These are phyloP conservation scores for Fusarium sp. DNA, from an alignment of 2,329 filamentous ascomycete species.

Conservation along the genomic window DNA sequence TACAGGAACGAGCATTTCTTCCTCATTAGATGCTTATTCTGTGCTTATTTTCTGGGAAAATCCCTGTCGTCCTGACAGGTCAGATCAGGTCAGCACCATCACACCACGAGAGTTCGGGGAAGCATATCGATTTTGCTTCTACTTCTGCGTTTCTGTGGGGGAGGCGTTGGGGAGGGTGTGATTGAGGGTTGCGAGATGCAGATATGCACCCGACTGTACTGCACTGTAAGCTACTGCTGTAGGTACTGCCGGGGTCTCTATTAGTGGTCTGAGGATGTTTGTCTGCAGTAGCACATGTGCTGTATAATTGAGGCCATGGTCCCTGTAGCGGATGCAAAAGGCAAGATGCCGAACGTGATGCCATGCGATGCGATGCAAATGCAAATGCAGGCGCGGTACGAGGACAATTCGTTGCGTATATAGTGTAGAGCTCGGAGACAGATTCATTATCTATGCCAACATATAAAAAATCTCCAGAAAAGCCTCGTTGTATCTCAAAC, in stretches of 20 bases:
- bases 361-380: constrained; percentile 2
- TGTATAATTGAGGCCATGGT: constrained; percentile 27
- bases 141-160: constrained; percentile 10
- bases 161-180: constrained; percentile 21
- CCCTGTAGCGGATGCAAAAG: constrained; percentile 23
- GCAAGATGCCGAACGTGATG: constrained; percentile 19
- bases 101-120: constrained; percentile 26
- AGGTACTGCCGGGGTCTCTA: constrained; percentile 1
- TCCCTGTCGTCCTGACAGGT: constrained; percentile 7
- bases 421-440: constrained; percentile 1
- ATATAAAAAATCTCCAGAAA: constrained; percentile 5
- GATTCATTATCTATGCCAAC: constrained; percentile 10
- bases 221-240: neutral
- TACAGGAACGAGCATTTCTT: constrained; percentile 1
- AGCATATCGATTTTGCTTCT: neutral
- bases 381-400: constrained; percentile 34
- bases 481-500: constrained; percentile 13
- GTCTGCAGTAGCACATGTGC: neutral
- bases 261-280: constrained; percentile 11
- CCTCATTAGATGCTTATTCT: constrained; percentile 17
- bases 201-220: constrained; percentile 5
- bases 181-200: constrained; percentile 26
- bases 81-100: constrained; percentile 33
- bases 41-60: constrained; percentile 20
- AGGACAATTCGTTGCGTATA: constrained; percentile 21